Evolutionary conservation across 495 filamentous ascomycete species (phyloP).

Genomic region (Talaromyces trachyspermus): DNA sequence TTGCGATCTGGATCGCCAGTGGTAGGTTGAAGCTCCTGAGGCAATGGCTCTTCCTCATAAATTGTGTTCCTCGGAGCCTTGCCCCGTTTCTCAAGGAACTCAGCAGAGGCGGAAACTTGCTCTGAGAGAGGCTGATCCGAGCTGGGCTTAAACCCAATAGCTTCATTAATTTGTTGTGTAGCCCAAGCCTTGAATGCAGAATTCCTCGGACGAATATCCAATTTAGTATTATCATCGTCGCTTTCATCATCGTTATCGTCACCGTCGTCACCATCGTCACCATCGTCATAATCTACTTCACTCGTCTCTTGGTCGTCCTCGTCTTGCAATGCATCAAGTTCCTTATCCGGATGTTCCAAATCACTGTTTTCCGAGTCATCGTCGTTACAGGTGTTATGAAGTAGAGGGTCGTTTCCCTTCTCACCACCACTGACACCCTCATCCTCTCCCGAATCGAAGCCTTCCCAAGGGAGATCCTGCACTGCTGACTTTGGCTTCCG

Average conservation of each 20-base stretch:
- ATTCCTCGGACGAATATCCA: constrained; percentile 36
- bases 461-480: constrained; percentile 51
- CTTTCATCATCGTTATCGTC: constrained; percentile 24
- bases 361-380: constrained; percentile 9
- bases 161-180: constrained; percentile 72
- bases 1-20: constrained; percentile 56
- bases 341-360: constrained; percentile 4
- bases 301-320: constrained; percentile 12
- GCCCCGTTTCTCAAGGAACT: constrained; percentile 11
- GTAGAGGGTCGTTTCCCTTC: constrained; percentile 14
- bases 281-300: constrained; percentile 17
- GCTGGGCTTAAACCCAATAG: constrained; percentile 52
- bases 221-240: constrained; percentile 25
- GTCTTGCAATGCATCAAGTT: neutral
- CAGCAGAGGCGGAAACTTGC: constrained; percentile 12
- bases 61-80: constrained; percentile 33
- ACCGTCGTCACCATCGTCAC: constrained; percentile 14
- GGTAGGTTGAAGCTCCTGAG: constrained; percentile 61
- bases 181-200: constrained; percentile 96
- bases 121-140: constrained; percentile 23
- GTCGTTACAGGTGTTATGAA: too few species aligned
- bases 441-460: constrained; percentile 43
- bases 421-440: constrained; percentile 15
- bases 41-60: constrained; percentile 66
- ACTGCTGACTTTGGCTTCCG: constrained; percentile 24